phyloP scores from a whole-genome alignment of 2,329 filamentous ascomycete genomes.

The Trichoderma sp. region DNA sequence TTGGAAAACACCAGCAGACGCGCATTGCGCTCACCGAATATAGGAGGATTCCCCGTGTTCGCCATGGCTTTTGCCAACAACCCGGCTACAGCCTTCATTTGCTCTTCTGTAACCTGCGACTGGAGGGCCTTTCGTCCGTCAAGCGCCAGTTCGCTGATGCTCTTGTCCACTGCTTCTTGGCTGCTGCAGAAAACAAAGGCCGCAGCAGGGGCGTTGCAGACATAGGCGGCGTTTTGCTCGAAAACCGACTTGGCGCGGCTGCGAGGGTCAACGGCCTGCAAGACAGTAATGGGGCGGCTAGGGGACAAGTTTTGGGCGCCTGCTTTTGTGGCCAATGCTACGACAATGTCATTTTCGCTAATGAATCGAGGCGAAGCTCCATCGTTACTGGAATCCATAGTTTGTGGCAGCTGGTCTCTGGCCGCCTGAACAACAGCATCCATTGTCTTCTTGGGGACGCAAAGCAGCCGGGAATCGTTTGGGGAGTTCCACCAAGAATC shows the following conservation, averaged over 20 bases:
- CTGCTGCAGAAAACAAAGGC: neutral
- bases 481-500: slow-evolving; percentile 10
- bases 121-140: neutral
- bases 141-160: slow-evolving; percentile 5
- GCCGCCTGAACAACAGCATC: neutral
- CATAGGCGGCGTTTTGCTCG: slow-evolving; percentile 5
- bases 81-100: slow-evolving; percentile 8
- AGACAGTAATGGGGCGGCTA: neutral
- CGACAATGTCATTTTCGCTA: slow-evolving; percentile 17
- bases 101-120: slow-evolving; percentile 9
- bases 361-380: neutral
- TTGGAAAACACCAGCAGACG: neutral
- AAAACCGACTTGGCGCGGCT: slow-evolving; percentile 14
- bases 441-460: slow-evolving; percentile 16
- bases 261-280: slow-evolving; percentile 14
- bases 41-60: neutral
- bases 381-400: neutral
- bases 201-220: slow-evolving; percentile 9
- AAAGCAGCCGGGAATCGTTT: neutral
- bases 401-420: neutral
- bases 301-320: neutral
- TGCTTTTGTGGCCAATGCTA: neutral
- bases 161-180: neutral
- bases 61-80: neutral
- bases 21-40: slow-evolving; percentile 6